Evolutionary conservation across 129 eudicot species (phyloP), one percentile per base, ranked within the genome.

Genomic region (Helichrysum umbraculigerum): DNA sequence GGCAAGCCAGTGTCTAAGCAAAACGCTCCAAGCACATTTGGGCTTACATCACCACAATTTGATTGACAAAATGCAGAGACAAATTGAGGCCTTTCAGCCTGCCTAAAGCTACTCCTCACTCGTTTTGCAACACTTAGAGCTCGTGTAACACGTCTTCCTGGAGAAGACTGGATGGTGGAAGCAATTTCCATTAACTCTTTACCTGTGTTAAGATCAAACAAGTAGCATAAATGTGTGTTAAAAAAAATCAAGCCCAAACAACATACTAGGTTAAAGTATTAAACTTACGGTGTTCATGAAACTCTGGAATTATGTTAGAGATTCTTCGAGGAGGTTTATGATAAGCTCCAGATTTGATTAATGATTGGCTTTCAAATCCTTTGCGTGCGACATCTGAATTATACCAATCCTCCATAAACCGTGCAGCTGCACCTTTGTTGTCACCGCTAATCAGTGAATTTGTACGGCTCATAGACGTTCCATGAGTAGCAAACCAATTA

Each of bases 391-490:
- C 75, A 71, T 71, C 33, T 71, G 32, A 63, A 22, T 66, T 68
- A 72, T 42, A 91, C 99, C 99, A 91, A 72, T 94, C 99, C 78
- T 94, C 99, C 99, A 94, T 94, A 78, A 94, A 94, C 29, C 99
- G 83, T 52, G 99, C 97, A 74, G 99, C 99, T 79, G 96, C 93
- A 37, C 99, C 99, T 86, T 94, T 94, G 79, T 94, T 94, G 83
- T 94, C 99, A 52, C 99, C 97, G 66, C 97, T 94, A 62, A 94
- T 91, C 77, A 94, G 78, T 0, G 92, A 81, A 63, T 94, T 94
- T 61, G 97, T 91, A 52, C 99, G 99, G 81, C 99, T 91, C 99
- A 94, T 94, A 29, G 99, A 94, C 37, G 99, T 94, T 78, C 99
- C 99, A 70, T 94, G 99, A 68, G 99, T 91, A 56, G 99, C 96